phyloP scores from a whole-genome alignment of 257 asterid genomes.

The Ilex aquifolium region DNA sequence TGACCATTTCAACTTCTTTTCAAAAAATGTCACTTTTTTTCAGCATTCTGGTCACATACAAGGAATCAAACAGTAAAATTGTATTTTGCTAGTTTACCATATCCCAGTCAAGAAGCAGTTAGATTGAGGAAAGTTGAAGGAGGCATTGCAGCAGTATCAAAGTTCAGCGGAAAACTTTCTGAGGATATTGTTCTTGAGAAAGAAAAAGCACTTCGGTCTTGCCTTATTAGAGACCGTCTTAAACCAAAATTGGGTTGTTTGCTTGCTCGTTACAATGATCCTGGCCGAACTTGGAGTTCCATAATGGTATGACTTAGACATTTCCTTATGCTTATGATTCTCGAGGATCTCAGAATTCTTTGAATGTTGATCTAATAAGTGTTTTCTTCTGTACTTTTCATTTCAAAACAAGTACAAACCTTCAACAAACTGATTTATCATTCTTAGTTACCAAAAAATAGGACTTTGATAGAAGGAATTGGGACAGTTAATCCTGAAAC shows the following conservation, averaged over 20 bases:
- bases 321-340: too few species aligned
- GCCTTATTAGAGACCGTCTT: constrained; percentile 47
- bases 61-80: constrained; percentile 3
- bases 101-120: constrained; percentile 51
- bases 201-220: constrained; percentile 48
- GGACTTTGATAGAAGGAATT: too few species aligned
- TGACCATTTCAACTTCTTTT: not conserved
- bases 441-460: too few species aligned
- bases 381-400: too few species aligned
- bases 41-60: not conserved
- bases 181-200: constrained; percentile 61
- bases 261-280: not conserved
- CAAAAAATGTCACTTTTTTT: not conserved
- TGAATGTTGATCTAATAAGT: too few species aligned
- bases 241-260: constrained; percentile 54
- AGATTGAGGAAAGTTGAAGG: constrained; percentile 66
- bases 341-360: too few species aligned
- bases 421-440: too few species aligned
- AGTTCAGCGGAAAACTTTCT: constrained; percentile 75
- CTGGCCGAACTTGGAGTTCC: too few species aligned
- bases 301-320: too few species aligned
- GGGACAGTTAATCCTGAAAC: too few species aligned
- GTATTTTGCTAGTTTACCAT: constrained; percentile 2
- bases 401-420: too few species aligned
- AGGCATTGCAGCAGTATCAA: constrained; percentile 71